Conservation (phyloP, 495 filamentous ascomycete species). For the Aspergillus nanangensis region DNA sequence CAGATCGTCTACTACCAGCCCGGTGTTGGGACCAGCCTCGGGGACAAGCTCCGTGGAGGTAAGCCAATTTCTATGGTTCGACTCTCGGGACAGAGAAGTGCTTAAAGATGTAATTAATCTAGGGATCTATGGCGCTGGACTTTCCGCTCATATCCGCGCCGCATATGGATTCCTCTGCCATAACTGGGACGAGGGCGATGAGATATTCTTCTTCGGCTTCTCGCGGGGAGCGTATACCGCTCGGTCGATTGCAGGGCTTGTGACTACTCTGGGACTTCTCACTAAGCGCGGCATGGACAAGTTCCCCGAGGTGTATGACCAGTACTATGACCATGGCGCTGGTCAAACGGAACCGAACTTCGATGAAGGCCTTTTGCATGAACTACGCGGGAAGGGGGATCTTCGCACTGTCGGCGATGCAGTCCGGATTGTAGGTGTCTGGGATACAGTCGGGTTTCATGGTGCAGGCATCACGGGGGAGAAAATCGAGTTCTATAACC, state of each 20-base stretch:
- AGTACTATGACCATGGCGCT: conserved; percentile 34
- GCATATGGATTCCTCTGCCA: conserved; percentile 46
- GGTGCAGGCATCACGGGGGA: conserved; percentile 22
- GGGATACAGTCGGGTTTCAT: conserved; percentile 53
- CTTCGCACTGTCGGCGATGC: conserved; percentile 12
- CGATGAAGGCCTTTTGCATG: conserved; percentile 15
- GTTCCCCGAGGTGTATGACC: conserved; percentile 42
- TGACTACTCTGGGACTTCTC: conserved; percentile 46
- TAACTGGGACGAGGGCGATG: conserved; percentile 49
- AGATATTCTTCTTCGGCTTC: conserved; percentile 58
- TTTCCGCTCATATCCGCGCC: conserved; percentile 43
- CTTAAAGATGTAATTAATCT: background rate
- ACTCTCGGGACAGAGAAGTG: background rate
- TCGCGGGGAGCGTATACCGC: conserved; percentile 57
- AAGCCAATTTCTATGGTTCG: background rate
- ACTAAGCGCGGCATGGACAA: conserved; percentile 34
- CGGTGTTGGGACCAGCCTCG: conserved; percentile 44
- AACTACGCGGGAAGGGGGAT: conserved; percentile 6
- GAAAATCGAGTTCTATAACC: conserved; percentile 25
- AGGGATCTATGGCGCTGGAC: conserved; percentile 30
- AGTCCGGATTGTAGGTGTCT: conserved; percentile 53
- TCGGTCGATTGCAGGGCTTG: conserved; percentile 49
- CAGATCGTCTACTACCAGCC: conserved; percentile 54
- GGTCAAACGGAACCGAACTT: background rate
- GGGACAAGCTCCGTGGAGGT: conserved; percentile 16